Evolutionary conservation across 2,329 filamentous ascomycete species (phyloP), one percentile per base, ranked within the genome.

Genomic region (Aulographum hederae): DNA sequence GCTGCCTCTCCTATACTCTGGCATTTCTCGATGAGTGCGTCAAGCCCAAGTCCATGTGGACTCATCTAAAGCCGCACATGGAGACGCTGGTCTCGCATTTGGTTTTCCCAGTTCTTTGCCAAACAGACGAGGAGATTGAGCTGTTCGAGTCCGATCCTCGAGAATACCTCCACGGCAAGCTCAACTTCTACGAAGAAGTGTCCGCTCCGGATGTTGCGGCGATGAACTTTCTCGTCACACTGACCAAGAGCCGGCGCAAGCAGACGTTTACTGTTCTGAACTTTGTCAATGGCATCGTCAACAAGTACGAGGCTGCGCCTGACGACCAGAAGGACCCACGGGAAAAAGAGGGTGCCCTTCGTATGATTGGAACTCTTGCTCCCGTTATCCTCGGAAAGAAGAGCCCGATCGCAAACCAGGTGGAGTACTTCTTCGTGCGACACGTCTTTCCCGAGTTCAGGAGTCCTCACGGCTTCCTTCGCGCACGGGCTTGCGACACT

Each of bases 371-470:
- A 17, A 94, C 86, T 1, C 62, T 98, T 29, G 81, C 89, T 0
- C 80, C 82, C 19, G 86, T 98, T 32, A 91, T 98, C 30, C 65
- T 98, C 21, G 82, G 84, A 43, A 98, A 95, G 67, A 95, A 95
- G 67, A 94, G 85, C 48, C 89, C 89, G 1, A 94, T 98, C 41
- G 89, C 86, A 21, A 79, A 93, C 48, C 84, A 95, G 54, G 85
- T 95, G 35, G 89, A 98, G 55, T 94, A 93, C 55, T 98, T 98
- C 65, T 78, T 98, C 42, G 86, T 95, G 32, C 79, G 86, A 47
- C 92, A 95, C 48, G 89, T 98, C 35, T 95, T 98, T 63, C 89
- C 89, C 29, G 89, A 98, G 48, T 98, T 98, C 63, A 75, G 81
- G 44, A 95, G 82, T 56, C 66, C 73, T 11, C 80, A 92, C 48